Conservation (phyloP, 805 yeast genomes). For the Starmera caribaea region DNA sequence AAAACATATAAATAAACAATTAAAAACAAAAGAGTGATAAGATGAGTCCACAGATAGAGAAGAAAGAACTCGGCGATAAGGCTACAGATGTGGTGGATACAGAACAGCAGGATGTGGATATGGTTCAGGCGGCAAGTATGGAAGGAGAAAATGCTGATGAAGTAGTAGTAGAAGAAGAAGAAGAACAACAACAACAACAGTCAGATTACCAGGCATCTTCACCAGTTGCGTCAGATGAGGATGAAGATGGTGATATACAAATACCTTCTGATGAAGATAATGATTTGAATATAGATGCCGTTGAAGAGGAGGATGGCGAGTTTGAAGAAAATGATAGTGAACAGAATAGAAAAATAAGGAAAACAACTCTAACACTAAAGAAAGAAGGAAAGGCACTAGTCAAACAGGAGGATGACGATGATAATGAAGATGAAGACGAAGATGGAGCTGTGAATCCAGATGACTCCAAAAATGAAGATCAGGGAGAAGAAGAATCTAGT, state of each 20-base stretch:
- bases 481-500: slow-evolving; percentile 3
- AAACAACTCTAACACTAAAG: slow-evolving; percentile 1
- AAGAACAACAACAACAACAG: background rate
- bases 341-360: slow-evolving; percentile 1
- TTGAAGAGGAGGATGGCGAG: slow-evolving; percentile 5
- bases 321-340: slow-evolving; percentile 8
- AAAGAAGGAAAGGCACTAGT: slow-evolving; percentile 4
- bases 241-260: slow-evolving; percentile 3
- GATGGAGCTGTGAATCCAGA: slow-evolving; percentile 3
- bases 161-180: background rate
- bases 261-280: slow-evolving; percentile 6
- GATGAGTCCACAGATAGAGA: too few relatives aligned
- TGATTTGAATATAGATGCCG: slow-evolving; percentile 4
- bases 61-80: too few relatives aligned
- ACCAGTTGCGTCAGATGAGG: background rate
- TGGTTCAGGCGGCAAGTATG: too few relatives aligned
- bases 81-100: too few relatives aligned
- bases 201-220: background rate
- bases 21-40: too few relatives aligned
- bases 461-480: slow-evolving; percentile 4
- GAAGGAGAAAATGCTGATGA: background rate
- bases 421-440: slow-evolving; percentile 6
- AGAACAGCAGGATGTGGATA: too few relatives aligned
- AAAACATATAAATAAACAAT: too few relatives aligned
- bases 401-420: slow-evolving; percentile 8